Evolutionary conservation across 805 yeast species (phyloP), one percentile per base, ranked within the genome.

Genomic region (Metschnikowia peoriensis): DNA sequence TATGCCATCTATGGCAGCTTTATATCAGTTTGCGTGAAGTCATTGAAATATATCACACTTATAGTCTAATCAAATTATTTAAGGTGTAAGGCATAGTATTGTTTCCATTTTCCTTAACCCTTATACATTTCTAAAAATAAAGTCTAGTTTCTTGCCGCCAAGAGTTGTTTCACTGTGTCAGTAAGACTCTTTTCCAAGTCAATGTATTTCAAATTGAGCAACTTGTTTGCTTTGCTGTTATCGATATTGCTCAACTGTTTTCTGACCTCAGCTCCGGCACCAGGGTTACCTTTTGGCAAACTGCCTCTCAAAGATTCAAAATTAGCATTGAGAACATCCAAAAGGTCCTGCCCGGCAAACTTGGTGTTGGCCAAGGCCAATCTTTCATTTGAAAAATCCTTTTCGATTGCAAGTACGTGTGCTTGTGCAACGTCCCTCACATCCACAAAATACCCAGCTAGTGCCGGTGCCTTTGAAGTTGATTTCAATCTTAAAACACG

Each of bases 131-230:
- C 22, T 22, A 22, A 22, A 3, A 4, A 22, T 22, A 15, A 44
- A 15, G n/a, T 46, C 27, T 40, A 39, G 28, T 48, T 46, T 50
- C 58, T 39, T n/a, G 53, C 57, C 4, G 35, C 39, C n/a, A 49
- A 64, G 51, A 78, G 65, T 63, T 78, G 83, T 28, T 60, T 59
- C 35, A 75, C 66, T n/a, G 79, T 68, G 54, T 79, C 82, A 28
- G 65, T 62, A 10, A 81, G 71, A 4, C 78, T 61, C 10, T 68
- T 61, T 50, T 77, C 70, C 52, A 80, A 67, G 15, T 62, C 60
- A 47, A 67, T 70, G 55, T 71, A 75, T 27, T 69, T 62, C 44
- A 77, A 67, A 1, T 77, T 78, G 41, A 80, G 61, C 9, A 71
- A 56, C 17, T 62, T 60, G 37, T 58, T 67, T 14, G 80, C 71